Evolutionary conservation across 129 eudicot species (phyloP).

Genomic region (Oenanthe sinensis): DNA sequence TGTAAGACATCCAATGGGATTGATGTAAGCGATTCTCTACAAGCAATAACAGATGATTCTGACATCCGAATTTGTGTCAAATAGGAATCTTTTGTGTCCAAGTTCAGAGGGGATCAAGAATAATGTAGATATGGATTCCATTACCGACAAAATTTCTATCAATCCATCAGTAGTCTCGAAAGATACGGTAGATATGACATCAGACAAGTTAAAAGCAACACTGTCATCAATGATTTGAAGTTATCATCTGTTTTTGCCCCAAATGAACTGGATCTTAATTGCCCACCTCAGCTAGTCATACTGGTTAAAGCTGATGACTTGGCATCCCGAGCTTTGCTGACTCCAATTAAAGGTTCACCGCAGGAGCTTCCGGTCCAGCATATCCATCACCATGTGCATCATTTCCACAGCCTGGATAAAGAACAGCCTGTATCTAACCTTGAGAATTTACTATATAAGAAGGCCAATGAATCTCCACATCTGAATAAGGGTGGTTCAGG

Average conservation of each 20-base stretch:
- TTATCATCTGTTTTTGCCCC: slow-evolving; percentile 31
- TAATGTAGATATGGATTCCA: slow-evolving; percentile 22
- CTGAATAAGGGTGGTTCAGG: too few species aligned
- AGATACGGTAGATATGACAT: slow-evolving; percentile 17
- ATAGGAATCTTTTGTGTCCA: slow-evolving; percentile 31
- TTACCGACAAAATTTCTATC: slow-evolving; percentile 20
- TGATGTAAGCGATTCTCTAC: slow-evolving; percentile 25
- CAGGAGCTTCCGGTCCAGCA: slow-evolving; percentile 40
- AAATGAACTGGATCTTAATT: slow-evolving; percentile 9
- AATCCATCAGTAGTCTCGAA: slow-evolving; percentile 11
- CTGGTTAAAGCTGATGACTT: slow-evolving; percentile 27
- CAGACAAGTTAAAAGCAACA: slow-evolving; percentile 21
- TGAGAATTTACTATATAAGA: slow-evolving; percentile 26
- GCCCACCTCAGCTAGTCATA: slow-evolving; percentile 29
- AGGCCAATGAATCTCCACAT: slow-evolving; percentile 26
- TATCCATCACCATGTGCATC: slow-evolving; percentile 53
- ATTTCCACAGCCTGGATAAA: slow-evolving; percentile 39
- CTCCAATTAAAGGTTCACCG: neutral
- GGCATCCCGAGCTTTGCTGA: slow-evolving; percentile 18
- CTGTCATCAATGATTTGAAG: slow-evolving; percentile 20
- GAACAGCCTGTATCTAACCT: slow-evolving; percentile 23
- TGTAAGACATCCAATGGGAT: slow-evolving; percentile 31
- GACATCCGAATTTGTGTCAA: slow-evolving; percentile 5
- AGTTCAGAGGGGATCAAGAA: slow-evolving; percentile 35
- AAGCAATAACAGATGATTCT: slow-evolving; percentile 31